Percentiles rank a stretch among this genome's conserved stretches.
Conservation (phyloP, 768 basidiomycete species). For the Dioszegia hungarica region DNA sequence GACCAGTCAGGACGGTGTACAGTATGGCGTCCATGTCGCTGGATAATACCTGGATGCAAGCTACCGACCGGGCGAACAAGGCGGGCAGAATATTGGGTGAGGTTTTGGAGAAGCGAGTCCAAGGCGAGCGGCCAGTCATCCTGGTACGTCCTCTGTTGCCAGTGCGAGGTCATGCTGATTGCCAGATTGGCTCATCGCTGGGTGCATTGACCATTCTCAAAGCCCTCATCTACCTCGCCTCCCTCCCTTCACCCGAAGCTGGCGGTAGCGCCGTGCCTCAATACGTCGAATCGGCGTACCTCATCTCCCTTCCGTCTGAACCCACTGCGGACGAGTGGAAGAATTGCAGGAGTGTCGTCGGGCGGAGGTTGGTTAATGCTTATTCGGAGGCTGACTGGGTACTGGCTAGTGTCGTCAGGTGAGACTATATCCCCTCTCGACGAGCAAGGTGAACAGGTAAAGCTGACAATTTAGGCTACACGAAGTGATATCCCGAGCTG, state of each 20-base stretch:
- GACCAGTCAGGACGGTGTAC: conserved; percentile 37
- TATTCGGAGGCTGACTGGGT: conserved; percentile 50
- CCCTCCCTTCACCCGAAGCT: conserved; percentile 25
- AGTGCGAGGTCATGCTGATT: neutral
- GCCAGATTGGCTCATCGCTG: conserved; percentile 51
- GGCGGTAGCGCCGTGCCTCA: conserved; percentile 26
- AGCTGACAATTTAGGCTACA: conserved; percentile 40
- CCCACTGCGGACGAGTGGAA: conserved; percentile 50
- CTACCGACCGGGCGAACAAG: conserved; percentile 52
- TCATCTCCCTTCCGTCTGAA: conserved; percentile 51
- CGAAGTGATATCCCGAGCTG: conserved; percentile 49
- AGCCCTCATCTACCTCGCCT: conserved; percentile 47
- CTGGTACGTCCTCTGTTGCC: conserved; percentile 38
- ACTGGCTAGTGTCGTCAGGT: conserved; percentile 49
- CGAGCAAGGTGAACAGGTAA: neutral
- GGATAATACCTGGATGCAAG: conserved; percentile 48
- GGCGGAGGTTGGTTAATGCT: conserved; percentile 49
- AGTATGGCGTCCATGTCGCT: conserved; percentile 44
- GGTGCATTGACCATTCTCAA: conserved; percentile 51
- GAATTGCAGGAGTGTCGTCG: conserved; percentile 45
- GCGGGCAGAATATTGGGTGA: conserved; percentile 53
- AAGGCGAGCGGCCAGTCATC: conserved; percentile 52
- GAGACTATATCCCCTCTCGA: neutral
- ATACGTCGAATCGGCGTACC: conserved; percentile 51
- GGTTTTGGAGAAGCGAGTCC: conserved; percentile 52